Evolutionary conservation across 768 basidiomycete species (phyloP), one percentile per base, ranked within the genome.

Genomic region (Suillus paluster): DNA sequence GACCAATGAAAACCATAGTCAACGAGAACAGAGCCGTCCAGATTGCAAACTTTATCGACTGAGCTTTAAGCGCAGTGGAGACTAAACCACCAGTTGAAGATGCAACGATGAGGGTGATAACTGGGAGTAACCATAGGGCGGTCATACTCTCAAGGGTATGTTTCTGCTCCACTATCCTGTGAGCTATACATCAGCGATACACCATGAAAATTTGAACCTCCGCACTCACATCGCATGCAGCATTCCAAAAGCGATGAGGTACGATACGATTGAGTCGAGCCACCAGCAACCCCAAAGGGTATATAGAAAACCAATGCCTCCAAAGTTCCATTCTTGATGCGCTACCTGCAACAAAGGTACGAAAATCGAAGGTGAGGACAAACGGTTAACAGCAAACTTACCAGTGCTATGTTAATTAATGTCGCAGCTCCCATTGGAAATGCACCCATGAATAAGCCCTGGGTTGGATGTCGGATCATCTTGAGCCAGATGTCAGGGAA

Each of bases 221-320:
- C 17, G 19, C 10, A 54, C 66, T 44, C 58, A 83, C 84, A 85
- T 85, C 4, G 75, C 70, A 66, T 83, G 78, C 7, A 85, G 60
- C 77, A 84, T 78, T 19, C 83, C 84, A 45, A 86, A 78, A 46
- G 79, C 81, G 58, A 80, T 71, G 8, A 76, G 7, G 45, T 81
- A 75, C 8, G 84, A 80, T 23, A 80, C 61, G 0, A 70, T 53
- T 1, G 75, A 75, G 64, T 82, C 81, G 25, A 83, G 44, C 84
- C 83, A 86, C 84, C 84, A 86, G 49, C 81, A 73, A 21, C 71
- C 83, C 78, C 84, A 82, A 33, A 83, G 61, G 36, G 76, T 70
- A 58, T 75, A 80, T 36, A 83, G 71, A 42, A 83, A 76, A 11
- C 62, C 57, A 1, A n/a, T 63, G 10, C 77, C 75, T 3, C 79